phyloP scores from a whole-genome alignment of 345 rosid genomes.

The Eutrema heterophyllum region DNA sequence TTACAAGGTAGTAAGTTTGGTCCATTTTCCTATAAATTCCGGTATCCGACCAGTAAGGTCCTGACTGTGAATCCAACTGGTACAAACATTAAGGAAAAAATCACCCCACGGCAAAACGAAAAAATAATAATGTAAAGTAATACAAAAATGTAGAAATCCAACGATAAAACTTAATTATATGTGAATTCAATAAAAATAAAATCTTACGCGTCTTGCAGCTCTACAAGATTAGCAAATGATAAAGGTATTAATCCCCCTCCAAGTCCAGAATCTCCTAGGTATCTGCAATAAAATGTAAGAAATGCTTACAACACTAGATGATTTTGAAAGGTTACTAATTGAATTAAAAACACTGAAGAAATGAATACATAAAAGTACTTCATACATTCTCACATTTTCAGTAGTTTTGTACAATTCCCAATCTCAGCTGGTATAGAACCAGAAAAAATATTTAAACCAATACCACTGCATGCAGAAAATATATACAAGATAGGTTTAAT shows the following conservation, averaged over 20 bases:
- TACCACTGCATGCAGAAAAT: slow-evolving; percentile 26
- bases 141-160: not conserved
- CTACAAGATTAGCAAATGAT: slow-evolving; percentile 37
- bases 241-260: slow-evolving; percentile 54
- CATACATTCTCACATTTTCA: slow-evolving; percentile 45
- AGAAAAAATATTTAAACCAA: slow-evolving; percentile 53
- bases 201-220: slow-evolving; percentile 24
- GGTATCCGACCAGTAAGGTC: slow-evolving; percentile 51
- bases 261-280: slow-evolving; percentile 46
- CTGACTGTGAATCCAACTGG: slow-evolving; percentile 41
- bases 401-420: slow-evolving; percentile 43
- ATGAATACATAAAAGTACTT: not conserved
- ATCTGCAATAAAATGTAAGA: slow-evolving; percentile 31
- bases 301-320: not conserved
- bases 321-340: not conserved
- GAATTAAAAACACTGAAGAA: not conserved
- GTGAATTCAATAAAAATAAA: not conserved
- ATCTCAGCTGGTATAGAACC: slow-evolving; percentile 64
- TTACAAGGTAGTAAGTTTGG: slow-evolving; percentile 42
- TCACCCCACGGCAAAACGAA: not conserved
- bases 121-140: not conserved
- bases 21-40: slow-evolving; percentile 51
- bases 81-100: not conserved
- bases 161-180: not conserved
- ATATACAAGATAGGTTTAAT: not conserved